Evolutionary conservation across 352 stramenopile genomes (phyloP).

Genomic region (Pilasporangium apinafurcum): DNA sequence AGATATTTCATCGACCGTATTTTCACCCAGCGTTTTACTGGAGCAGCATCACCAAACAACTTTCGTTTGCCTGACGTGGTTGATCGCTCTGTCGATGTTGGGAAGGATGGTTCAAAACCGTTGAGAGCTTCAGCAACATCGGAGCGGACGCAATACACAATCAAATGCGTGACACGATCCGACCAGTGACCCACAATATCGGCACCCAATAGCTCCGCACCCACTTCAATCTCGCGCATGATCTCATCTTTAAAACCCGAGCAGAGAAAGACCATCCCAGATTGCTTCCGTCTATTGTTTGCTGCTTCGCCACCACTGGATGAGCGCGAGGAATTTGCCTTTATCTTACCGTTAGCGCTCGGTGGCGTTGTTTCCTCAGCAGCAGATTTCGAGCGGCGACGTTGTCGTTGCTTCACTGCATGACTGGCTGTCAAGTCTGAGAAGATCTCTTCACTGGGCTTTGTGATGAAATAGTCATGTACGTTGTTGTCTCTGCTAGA

Average conservation of each 20-base stretch:
- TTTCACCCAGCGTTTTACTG: conserved; percentile 62
- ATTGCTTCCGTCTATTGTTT: conserved; percentile 16
- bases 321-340: background rate
- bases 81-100: conserved; percentile 5
- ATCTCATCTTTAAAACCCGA: conserved; percentile 42
- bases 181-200: conserved; percentile 46
- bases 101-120: conserved; percentile 4
- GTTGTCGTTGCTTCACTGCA: conserved; percentile 15
- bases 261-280: conserved; percentile 47
- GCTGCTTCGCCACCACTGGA: background rate
- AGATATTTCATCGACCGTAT: conserved; percentile 85
- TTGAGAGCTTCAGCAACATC: conserved; percentile 6
- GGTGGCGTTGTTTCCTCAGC: background rate
- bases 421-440: conserved; percentile 33
- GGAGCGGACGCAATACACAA: conserved; percentile 66
- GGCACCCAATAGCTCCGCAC: conserved; percentile 29
- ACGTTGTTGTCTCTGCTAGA: conserved; percentile 19
- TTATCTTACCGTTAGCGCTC: conserved; percentile 4
- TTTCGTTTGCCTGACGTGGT: conserved; percentile 27
- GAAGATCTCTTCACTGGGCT: conserved; percentile 25
- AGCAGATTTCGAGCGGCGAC: conserved; percentile 4
- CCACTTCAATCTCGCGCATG: conserved; percentile 38
- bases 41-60: conserved; percentile 25
- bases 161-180: conserved; percentile 70
- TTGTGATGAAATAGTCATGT: conserved; percentile 28